Evolutionary conservation across 2,329 filamentous ascomycete genomes (phyloP), one percentile per base, ranked within the genome.

Genomic region (Colletotrichum lentis): DNA sequence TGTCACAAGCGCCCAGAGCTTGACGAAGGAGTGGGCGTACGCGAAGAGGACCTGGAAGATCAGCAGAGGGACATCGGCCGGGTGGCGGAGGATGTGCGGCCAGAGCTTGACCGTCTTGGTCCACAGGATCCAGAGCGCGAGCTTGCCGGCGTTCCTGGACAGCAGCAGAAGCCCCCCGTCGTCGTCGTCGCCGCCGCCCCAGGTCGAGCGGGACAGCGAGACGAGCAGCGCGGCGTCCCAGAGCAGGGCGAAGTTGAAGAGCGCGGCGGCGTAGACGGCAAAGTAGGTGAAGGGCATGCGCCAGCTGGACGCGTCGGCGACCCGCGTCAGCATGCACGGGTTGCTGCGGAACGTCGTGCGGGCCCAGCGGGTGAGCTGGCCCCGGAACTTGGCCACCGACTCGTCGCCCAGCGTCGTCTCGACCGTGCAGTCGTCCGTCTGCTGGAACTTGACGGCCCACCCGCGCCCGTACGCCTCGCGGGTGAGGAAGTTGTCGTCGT

Each of bases 401-500:
- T 68, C 65, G 14, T 76, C 77, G 27, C 86, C 87, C 2, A 90
- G 76, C 0, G 81, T 83, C 0, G 86, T 90, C 65, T 82, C 78
- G 41, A 90, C 78, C 1, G 79, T 76, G 0, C 83, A 79, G 2
- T 85, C 80, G 0, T 77, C 71, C 5, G 80, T 79, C 65, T 83
- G 82, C 73, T 90, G 87, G 58, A 90, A 83, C 53, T 81, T 80
- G 66, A 89, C 83, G 8, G 81, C 77, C 80, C 82, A 88, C n/a
- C 80, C 81, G 6, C 81, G 74, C 11, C 77, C 77, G 49, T 86
- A 81, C 6, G 84, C 79, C 69, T 81, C 86, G 12, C 88, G 79
- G 0, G 87, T 90, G 43, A 86, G 77, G 71, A 83, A 89, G 74
- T 90, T 90, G 77, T 90, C 88, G 66, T 90, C 87, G 69, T 90